Evolutionary conservation across 2,329 filamentous ascomycete species (phyloP).

Genomic region (Colletotrichum theobromicola): DNA sequence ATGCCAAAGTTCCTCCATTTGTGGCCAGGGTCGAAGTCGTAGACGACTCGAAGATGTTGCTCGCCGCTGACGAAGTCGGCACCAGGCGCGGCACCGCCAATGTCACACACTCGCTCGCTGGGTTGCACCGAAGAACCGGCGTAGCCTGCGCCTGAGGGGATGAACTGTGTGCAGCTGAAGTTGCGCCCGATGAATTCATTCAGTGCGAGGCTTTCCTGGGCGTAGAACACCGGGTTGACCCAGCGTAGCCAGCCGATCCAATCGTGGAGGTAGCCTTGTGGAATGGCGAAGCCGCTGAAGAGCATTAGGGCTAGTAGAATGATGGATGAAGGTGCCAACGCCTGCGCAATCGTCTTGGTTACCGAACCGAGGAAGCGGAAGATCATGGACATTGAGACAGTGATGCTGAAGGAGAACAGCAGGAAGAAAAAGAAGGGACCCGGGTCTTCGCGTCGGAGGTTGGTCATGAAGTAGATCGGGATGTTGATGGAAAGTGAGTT

Average conservation of each 20-base stretch:
- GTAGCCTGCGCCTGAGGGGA: constrained; percentile 22
- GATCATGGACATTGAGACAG: constrained; percentile 54
- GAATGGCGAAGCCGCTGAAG: constrained; percentile 58
- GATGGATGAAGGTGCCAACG: constrained; percentile 56
- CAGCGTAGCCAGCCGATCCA: constrained; percentile 62
- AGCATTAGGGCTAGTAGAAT: constrained; percentile 57
- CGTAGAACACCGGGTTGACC: constrained; percentile 58
- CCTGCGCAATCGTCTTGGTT: constrained; percentile 56
- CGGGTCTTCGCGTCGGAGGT: constrained; percentile 56
- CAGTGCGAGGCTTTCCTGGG: constrained; percentile 69
- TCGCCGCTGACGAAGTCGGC: constrained; percentile 46
- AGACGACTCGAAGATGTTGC: constrained; percentile 45
- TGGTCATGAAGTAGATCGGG: constrained; percentile 69
- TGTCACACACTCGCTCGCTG: constrained; percentile 43
- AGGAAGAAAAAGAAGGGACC: constrained; percentile 60
- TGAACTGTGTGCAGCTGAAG: constrained; percentile 38
- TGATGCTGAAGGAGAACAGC: constrained; percentile 52
- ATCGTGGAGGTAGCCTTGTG: constrained; percentile 39
- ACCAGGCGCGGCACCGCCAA: constrained; percentile 50
- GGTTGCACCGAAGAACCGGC: not conserved
- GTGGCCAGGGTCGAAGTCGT: constrained; percentile 47
- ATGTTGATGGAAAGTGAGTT: constrained; percentile 66
- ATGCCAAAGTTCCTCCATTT: constrained; percentile 64
- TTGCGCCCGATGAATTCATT: constrained; percentile 65
- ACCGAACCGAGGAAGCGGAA: constrained; percentile 55